phyloP scores from a whole-genome alignment of 768 basidiomycete genomes.

The Calocybe cyanea region DNA sequence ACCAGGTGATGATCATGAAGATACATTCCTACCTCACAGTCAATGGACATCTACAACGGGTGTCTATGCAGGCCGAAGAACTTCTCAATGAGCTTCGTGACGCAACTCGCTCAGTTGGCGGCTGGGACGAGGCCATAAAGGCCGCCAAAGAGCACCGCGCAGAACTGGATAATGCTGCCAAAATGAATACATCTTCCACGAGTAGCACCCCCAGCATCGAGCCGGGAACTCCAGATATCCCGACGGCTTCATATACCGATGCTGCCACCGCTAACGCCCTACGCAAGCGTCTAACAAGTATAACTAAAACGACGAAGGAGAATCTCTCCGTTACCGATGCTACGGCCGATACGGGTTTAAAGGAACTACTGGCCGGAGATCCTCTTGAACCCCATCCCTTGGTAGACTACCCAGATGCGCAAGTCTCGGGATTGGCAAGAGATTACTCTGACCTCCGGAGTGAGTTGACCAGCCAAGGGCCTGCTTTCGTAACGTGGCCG shows the following conservation, averaged over 20 bases:
- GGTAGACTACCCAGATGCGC: constrained; percentile 59
- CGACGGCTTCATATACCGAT: constrained; percentile 53
- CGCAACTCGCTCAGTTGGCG: constrained; percentile 51
- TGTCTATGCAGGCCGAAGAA: constrained; percentile 41
- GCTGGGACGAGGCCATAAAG: constrained; percentile 59
- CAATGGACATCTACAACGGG: constrained; percentile 76
- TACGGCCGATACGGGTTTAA: constrained; percentile 8
- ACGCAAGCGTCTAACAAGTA: constrained; percentile 51
- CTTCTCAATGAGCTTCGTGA: constrained; percentile 42
- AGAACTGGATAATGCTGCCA: constrained; percentile 30
- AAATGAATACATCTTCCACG: constrained; percentile 16
- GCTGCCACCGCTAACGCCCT: constrained; percentile 47
- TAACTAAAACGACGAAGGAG: constrained; percentile 26
- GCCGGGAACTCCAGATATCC: constrained; percentile 40
- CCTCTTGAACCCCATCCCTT: constrained; percentile 40
- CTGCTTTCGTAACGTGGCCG: constrained; percentile 70
- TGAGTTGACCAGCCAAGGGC: constrained; percentile 74
- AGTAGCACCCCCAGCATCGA: constrained; percentile 26
- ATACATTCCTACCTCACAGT: constrained; percentile 92
- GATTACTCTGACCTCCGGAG: constrained; percentile 73
- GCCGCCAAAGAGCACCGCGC: constrained; percentile 44
- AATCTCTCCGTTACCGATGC: constrained; percentile 13
- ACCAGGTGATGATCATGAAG: constrained; percentile 85
- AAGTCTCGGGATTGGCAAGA: constrained; percentile 65
- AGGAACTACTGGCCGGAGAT: constrained; percentile 7